Conservation (phyloP, 306 rosid genomes). For the Phaseolus lunatus region DNA sequence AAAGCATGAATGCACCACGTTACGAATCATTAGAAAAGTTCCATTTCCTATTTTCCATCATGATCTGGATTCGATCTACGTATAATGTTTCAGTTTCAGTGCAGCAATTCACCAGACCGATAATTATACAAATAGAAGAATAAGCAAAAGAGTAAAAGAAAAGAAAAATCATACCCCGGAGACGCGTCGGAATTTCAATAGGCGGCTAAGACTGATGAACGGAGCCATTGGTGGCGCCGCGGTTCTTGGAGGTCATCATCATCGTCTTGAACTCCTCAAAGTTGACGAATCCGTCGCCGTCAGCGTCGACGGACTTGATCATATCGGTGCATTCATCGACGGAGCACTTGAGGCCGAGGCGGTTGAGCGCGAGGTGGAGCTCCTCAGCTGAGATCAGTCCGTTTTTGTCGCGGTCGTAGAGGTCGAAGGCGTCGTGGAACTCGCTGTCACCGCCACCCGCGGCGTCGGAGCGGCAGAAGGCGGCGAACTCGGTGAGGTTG, state of each 20-base stretch:
- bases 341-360: constrained; percentile 66
- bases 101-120: constrained; percentile 15
- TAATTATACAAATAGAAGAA: constrained; percentile 2
- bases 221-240: constrained; percentile 23
- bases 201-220: constrained; percentile 26
- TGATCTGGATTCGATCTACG: background rate
- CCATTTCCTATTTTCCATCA: background rate
- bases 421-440: constrained; percentile 78
- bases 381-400: constrained; percentile 76
- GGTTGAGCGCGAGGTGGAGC: constrained; percentile 72
- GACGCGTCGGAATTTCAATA: constrained; percentile 1
- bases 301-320: constrained; percentile 78
- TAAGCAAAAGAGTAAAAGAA: background rate
- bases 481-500: constrained; percentile 67
- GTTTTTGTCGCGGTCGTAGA: constrained; percentile 78
- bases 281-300: constrained; percentile 78
- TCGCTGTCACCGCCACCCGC: constrained; percentile 55
- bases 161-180: constrained; percentile 17
- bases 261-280: constrained; percentile 81
- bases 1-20: background rate
- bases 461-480: constrained; percentile 61
- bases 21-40: background rate
- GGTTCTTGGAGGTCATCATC: constrained; percentile 59
- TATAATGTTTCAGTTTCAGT: background rate
- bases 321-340: constrained; percentile 70